phyloP scores from a whole-genome alignment of 495 filamentous ascomycete species.

The Thozetella sp. region DNA sequence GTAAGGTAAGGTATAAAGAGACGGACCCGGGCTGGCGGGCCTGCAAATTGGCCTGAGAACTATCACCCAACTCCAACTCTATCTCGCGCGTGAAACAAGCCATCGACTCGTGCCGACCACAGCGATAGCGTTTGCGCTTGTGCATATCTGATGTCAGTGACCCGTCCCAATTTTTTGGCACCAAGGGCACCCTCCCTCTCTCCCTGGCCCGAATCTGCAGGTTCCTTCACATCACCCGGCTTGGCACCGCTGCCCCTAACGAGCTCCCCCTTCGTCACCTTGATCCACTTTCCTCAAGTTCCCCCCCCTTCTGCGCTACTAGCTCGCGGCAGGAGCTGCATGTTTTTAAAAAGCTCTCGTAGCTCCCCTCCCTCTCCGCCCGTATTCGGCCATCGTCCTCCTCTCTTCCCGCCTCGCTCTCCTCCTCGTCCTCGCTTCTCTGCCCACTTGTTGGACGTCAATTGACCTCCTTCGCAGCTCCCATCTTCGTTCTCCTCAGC shows the following conservation, averaged over 20 bases:
- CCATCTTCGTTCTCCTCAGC: not conserved
- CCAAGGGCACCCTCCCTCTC: no score
- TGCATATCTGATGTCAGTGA: not conserved
- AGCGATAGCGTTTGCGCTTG: no score
- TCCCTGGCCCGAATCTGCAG: not conserved
- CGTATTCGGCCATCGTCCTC: conserved; percentile 3
- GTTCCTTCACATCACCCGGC: not conserved
- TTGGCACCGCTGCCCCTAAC: not conserved
- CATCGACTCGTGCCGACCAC: no score
- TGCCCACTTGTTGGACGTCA: not conserved
- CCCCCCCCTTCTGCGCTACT: not conserved
- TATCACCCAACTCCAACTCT: no score
- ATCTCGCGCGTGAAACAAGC: no score
- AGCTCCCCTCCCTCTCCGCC: not conserved
- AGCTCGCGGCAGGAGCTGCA: not conserved
- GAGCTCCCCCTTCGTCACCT: not conserved
- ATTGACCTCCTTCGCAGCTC: not conserved
- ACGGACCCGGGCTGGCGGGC: no score
- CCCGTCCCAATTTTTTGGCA: not conserved
- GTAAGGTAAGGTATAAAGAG: no score
- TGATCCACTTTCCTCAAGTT: not conserved
- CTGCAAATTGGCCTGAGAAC: no score
- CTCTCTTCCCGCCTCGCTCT: not conserved
- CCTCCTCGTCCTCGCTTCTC: not conserved
- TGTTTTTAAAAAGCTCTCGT: not conserved